Evolutionary conservation across 495 filamentous ascomycete species (phyloP).

Genomic region (Xylaria curta): DNA sequence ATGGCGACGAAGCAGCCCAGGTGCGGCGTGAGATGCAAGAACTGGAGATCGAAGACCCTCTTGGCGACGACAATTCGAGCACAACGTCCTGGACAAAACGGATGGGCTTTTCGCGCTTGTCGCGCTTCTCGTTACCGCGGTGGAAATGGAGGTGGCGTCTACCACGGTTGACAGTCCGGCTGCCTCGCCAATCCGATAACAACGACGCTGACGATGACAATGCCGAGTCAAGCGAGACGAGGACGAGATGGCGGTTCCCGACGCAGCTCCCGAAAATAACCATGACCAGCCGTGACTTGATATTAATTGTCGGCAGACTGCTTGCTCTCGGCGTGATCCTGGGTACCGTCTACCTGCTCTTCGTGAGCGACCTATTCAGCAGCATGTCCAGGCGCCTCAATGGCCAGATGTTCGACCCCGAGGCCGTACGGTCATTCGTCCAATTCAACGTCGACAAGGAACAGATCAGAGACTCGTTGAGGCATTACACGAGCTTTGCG

Average conservation of each 20-base stretch:
- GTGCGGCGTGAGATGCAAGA: constrained; percentile 83
- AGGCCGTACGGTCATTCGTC: constrained; percentile 71
- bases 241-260: constrained; percentile 36
- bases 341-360: constrained; percentile 77
- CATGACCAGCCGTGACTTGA: constrained; percentile 41
- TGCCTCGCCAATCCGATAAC: constrained; percentile 40
- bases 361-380: constrained; percentile 80
- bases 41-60: constrained; percentile 85
- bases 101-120: constrained; percentile 44
- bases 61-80: constrained; percentile 46
- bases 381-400: constrained; percentile 59
- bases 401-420: constrained; percentile 66
- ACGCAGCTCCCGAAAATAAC: constrained; percentile 26
- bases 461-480: constrained; percentile 71
- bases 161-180: constrained; percentile 50
- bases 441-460: constrained; percentile 70
- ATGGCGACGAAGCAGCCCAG: constrained; percentile 57
- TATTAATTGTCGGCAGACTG: constrained; percentile 71
- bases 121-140: constrained; percentile 51
- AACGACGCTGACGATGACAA: constrained; percentile 21
- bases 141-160: constrained; percentile 54
- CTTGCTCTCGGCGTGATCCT: constrained; percentile 77
- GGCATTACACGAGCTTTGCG: constrained; percentile 75
- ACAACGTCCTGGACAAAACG: constrained; percentile 57
- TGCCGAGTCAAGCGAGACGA: constrained; percentile 29